Conservation (phyloP, 2,329 filamentous ascomycete genomes). For the Gnomoniopsis smithogilvyi region DNA sequence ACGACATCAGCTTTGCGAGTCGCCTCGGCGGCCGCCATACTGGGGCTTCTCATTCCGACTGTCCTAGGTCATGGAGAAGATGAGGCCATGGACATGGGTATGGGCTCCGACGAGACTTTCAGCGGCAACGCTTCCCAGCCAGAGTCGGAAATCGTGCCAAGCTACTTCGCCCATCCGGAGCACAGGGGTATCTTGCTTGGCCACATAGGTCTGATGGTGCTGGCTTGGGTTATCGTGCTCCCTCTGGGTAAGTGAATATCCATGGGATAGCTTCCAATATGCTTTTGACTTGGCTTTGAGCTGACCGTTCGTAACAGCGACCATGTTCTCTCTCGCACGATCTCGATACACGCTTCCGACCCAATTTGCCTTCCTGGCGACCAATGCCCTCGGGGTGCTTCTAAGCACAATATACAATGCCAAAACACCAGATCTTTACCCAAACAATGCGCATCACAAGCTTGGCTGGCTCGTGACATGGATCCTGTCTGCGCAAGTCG, state of each 20-base stretch:
- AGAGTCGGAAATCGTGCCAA: slow-evolving; percentile 28
- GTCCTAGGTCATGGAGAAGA: slow-evolving; percentile 31
- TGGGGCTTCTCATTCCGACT: slow-evolving; percentile 26
- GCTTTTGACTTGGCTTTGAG: not conserved
- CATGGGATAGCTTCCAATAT: too few relatives aligned
- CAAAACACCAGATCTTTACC: slow-evolving; percentile 81
- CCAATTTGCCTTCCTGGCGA: slow-evolving; percentile 65
- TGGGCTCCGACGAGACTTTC: slow-evolving; percentile 27
- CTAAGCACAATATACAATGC: slow-evolving; percentile 71
- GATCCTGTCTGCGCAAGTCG: slow-evolving; percentile 66
- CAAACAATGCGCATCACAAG: slow-evolving; percentile 83
- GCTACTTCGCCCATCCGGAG: slow-evolving; percentile 38
- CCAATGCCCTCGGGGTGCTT: slow-evolving; percentile 63
- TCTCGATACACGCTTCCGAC: slow-evolving; percentile 69
- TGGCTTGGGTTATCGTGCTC: slow-evolving; percentile 67
- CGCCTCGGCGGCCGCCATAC: slow-evolving; percentile 27
- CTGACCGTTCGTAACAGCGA: slow-evolving; percentile 48
- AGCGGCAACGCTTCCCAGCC: slow-evolving; percentile 23
- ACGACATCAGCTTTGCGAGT: slow-evolving; percentile 23
- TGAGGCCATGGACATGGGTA: slow-evolving; percentile 28
- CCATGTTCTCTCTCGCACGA: slow-evolving; percentile 80
- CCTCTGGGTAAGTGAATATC: slow-evolving; percentile 56
- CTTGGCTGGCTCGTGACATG: slow-evolving; percentile 81
- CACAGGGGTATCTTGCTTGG: slow-evolving; percentile 38
- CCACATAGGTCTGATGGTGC: slow-evolving; percentile 66